Percentiles rank a stretch among this genome's conserved stretches.
These are phyloP conservation scores for Paracamarosporium sp. DNA, from an alignment of 2,329 filamentous ascomycete species.

Conservation along the genomic window DNA sequence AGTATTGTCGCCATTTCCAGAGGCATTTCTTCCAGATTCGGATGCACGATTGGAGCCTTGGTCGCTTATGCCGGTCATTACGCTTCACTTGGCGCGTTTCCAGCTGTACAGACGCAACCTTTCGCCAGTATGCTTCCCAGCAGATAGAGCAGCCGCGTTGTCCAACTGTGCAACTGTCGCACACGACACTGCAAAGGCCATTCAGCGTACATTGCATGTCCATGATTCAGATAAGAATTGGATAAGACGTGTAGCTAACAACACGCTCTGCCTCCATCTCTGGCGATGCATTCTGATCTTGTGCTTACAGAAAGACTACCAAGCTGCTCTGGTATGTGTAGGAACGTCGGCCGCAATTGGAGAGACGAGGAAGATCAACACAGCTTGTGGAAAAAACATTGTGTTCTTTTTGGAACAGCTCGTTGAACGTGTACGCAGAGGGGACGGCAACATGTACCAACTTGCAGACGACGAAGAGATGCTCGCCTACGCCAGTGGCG, in stretches of 20 bases:
- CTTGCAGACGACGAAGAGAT: conserved; percentile 82
- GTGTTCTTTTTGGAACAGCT: conserved; percentile 79
- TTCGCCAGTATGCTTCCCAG: conserved; percentile 70
- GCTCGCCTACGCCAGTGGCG: conserved; percentile 82
- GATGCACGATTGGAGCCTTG: conserved; percentile 74
- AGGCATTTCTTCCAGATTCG: conserved; percentile 72
- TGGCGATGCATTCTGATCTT: conserved; percentile 87
- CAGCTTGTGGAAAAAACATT: conserved; percentile 80
- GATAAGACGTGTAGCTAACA: conserved; percentile 72
- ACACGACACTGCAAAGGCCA: conserved; percentile 77
- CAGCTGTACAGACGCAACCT: conserved; percentile 90
- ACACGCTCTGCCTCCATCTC: conserved; percentile 80
- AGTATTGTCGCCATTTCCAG: conserved; percentile 78
- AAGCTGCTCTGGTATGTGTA: conserved; percentile 75
- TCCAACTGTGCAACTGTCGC: conserved; percentile 78
- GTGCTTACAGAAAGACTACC: conserved; percentile 75
- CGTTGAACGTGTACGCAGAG: conserved; percentile 60
- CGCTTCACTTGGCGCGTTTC: conserved; percentile 83
- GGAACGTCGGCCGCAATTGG: conserved; percentile 75
- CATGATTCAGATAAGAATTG: conserved; percentile 49
- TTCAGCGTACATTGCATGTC: conserved; percentile 69
- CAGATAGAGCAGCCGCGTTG: conserved; percentile 73
- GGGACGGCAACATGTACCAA: conserved; percentile 44
- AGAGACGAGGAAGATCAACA: conserved; percentile 73
- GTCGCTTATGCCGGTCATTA: conserved; percentile 75